These are phyloP conservation scores for Pyrenula massariospora DNA, from an alignment of 495 filamentous ascomycete species.

Conservation along the genomic window DNA sequence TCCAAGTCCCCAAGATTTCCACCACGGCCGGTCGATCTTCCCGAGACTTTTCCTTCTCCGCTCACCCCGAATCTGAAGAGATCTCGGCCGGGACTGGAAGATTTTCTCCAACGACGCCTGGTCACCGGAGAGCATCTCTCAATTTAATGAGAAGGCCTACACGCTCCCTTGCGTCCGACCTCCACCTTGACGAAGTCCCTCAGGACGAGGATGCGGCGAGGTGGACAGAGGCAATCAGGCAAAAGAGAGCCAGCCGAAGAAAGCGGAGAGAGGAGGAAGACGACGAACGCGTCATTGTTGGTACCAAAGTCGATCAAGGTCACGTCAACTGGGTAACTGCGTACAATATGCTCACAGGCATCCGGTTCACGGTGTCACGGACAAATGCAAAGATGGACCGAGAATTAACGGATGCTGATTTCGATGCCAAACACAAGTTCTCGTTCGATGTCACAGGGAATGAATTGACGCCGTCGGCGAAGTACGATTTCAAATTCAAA, in stretches of 20 bases:
- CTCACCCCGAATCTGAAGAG: conserved; percentile 47
- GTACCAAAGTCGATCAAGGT: conserved; percentile 93
- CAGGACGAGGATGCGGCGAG: conserved; percentile 83
- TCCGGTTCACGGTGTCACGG: conserved; percentile 89
- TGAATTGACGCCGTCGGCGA: conserved; percentile 92
- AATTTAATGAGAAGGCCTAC: conserved; percentile 70
- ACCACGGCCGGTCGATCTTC: conserved; percentile 37
- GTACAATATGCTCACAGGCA: conserved; percentile 99
- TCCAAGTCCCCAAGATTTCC: conserved; percentile 68
- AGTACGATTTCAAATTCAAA: conserved; percentile 99
- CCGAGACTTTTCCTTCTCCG: conserved; percentile 33
- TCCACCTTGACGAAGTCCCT: conserved; percentile 68
- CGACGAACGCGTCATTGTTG: conserved; percentile 89
- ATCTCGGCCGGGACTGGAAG: conserved; percentile 59
- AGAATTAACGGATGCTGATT: conserved; percentile 78
- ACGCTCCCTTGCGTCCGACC: conserved; percentile 72
- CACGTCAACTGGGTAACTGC: conserved; percentile 97
- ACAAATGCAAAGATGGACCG: conserved; percentile 96
- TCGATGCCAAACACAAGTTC: conserved; percentile 87
- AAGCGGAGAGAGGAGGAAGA: conserved; percentile 79
- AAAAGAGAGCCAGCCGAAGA: conserved; percentile 75
- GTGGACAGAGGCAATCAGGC: conserved; percentile 85
- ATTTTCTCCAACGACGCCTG: conserved; percentile 64
- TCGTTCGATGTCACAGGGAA: conserved; percentile 98
- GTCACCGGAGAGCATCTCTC: conserved; percentile 65